Conservation (phyloP, 2,329 filamentous ascomycete genomes). For the Calonectria pseudoreteaudii region DNA sequence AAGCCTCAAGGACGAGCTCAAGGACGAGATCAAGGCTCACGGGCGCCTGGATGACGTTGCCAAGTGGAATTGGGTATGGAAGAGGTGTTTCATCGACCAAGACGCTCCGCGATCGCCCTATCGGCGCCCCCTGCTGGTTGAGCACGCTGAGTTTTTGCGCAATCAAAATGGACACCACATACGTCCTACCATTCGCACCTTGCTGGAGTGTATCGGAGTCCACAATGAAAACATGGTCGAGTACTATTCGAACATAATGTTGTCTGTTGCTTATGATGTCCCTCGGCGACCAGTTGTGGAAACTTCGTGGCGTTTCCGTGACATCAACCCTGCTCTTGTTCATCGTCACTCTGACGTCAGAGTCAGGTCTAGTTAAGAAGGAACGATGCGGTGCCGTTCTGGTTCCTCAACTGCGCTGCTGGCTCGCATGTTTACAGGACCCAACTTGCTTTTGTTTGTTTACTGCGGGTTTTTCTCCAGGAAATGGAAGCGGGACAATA, state of each 20-base stretch:
- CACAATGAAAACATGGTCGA: not conserved
- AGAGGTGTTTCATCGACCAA: not conserved
- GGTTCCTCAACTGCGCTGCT: too few relatives aligned
- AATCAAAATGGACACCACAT: not conserved
- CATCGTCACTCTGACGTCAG: too few relatives aligned
- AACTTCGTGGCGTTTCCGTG: not conserved
- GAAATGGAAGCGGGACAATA: too few relatives aligned
- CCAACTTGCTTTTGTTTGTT: too few relatives aligned
- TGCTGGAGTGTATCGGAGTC: not conserved
- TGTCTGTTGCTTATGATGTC: not conserved
- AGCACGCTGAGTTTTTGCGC: not conserved
- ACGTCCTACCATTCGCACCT: not conserved
- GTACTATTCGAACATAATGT: not conserved
- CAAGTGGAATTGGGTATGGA: not conserved
- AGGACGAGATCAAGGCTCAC: not conserved
- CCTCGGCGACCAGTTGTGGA: too few relatives aligned
- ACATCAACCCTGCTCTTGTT: not conserved
- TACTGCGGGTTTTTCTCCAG: too few relatives aligned
- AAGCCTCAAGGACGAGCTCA: not conserved
- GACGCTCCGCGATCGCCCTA: not conserved
- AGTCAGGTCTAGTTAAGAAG: too few relatives aligned
- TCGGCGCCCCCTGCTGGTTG: not conserved
- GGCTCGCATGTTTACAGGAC: too few relatives aligned
- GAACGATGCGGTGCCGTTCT: too few relatives aligned
- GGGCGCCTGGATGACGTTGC: too few relatives aligned